Percentiles rank a stretch among this genome's conserved stretches.
Evolutionary conservation across 2,329 filamentous ascomycete genomes (phyloP).

Genomic region (Xylaria sp.): DNA sequence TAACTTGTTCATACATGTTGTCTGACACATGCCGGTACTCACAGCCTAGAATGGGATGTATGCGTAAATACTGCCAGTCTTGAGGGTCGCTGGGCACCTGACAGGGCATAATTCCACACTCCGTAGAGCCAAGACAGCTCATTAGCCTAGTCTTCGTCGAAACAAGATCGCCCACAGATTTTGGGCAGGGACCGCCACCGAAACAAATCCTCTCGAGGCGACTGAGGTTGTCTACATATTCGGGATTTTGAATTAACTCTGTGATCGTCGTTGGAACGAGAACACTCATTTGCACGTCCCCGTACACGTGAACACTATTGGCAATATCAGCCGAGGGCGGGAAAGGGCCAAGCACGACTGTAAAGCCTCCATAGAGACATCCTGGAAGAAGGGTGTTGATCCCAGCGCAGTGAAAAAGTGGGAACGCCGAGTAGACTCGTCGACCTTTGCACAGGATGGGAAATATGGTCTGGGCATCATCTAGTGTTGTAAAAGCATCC

Average conservation of each 20-base stretch:
- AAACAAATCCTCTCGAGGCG: conserved; percentile 44
- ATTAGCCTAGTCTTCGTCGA: conserved; percentile 43
- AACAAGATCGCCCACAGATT: conserved; percentile 48
- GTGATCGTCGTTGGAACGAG: conserved; percentile 41
- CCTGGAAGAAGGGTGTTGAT: conserved; percentile 32
- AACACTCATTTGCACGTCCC: conserved; percentile 34
- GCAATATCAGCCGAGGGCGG: conserved; percentile 40
- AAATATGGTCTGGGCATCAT: conserved; percentile 12
- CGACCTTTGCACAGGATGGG: conserved; percentile 26
- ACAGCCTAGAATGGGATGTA: conserved; percentile 44
- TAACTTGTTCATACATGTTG: conserved; percentile 51
- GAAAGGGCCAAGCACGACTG: conserved; percentile 44
- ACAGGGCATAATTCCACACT: conserved; percentile 42
- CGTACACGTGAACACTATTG: conserved; percentile 37
- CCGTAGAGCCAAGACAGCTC: conserved; percentile 50
- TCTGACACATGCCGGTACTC: conserved; percentile 41
- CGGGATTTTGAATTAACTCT: conserved; percentile 41
- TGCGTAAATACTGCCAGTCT: conserved; percentile 51
- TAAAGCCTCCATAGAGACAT: conserved; percentile 43
- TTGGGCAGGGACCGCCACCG: conserved; percentile 49
- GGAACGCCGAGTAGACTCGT: conserved; percentile 36
- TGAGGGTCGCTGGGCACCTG: conserved; percentile 39
- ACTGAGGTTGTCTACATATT: conserved; percentile 40
- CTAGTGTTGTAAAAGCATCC: background rate
- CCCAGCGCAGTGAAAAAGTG: conserved; percentile 41